Conservation (phyloP, 2,329 filamentous ascomycete species). For the Diaporthe velutina region DNA sequence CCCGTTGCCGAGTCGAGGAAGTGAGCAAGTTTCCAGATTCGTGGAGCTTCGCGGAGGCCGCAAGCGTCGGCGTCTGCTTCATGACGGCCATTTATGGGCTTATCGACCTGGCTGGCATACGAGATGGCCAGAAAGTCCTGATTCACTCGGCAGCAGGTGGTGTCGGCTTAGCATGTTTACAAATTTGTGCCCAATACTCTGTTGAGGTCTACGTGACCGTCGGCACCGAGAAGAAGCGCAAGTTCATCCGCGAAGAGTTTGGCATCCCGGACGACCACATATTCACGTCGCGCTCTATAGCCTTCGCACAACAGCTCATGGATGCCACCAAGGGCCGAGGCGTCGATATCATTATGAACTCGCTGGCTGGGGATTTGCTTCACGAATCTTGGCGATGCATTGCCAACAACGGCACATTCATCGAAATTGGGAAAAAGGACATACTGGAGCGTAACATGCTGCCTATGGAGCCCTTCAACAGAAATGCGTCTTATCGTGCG, state of each 20-base stretch:
- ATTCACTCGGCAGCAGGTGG: background rate
- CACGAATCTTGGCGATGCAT: background rate
- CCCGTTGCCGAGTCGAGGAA: background rate
- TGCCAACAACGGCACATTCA: background rate
- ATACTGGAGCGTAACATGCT: background rate
- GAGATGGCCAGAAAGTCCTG: background rate
- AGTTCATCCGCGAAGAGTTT: background rate
- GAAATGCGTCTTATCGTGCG: background rate
- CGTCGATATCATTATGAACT: background rate
- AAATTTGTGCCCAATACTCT: background rate
- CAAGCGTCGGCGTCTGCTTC: background rate
- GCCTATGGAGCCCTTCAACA: background rate
- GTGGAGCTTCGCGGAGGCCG: background rate
- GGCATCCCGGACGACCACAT: background rate
- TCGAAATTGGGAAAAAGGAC: background rate
- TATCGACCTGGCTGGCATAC: background rate
- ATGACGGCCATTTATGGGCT: background rate
- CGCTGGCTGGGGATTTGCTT: background rate
- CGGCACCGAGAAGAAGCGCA: background rate
- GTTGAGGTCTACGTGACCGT: background rate
- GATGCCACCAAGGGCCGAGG: background rate
- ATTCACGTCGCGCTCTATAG: background rate
- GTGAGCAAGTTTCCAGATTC: background rate
- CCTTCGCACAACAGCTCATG: background rate
- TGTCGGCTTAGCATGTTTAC: background rate